A percentile compares a stretch with the other conserved stretches of the same genome.
phyloP scores from a whole-genome alignment of 139 green algal species.

The Mychonastes homosphaera region DNA sequence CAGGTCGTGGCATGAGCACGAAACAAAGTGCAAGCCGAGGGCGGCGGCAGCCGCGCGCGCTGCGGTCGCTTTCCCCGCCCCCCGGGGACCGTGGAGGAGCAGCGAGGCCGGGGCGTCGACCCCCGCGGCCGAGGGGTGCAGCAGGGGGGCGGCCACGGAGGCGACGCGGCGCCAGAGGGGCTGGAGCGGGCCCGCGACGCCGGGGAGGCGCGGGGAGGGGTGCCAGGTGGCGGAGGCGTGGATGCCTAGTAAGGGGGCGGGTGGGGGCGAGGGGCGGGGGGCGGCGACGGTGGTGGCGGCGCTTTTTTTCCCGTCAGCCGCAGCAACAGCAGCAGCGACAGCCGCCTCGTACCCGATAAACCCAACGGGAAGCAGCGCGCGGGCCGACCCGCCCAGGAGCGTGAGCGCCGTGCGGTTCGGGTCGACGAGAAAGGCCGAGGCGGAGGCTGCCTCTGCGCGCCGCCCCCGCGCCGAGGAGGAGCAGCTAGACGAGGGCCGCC shows the following conservation, averaged over 20 bases:
- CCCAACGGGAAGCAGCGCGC: constrained; percentile 11
- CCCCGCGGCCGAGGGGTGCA: constrained; percentile 29
- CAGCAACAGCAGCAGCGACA: background rate
- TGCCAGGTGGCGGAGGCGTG: constrained; percentile 22
- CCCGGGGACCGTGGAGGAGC: constrained; percentile 51
- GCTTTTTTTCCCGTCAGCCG: too few species aligned
- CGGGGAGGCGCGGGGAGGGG: constrained; percentile 2
- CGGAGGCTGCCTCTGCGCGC: background rate
- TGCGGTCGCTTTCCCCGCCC: constrained; percentile 43
- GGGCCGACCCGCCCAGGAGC: constrained; percentile 10
- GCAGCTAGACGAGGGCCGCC: too few species aligned
- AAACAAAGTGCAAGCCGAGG: constrained; percentile 54
- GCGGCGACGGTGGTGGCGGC: too few species aligned
- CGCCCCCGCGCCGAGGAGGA: too few species aligned
- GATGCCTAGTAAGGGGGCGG: constrained; percentile 15
- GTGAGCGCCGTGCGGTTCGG: constrained; percentile 11
- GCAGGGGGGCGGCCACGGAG: constrained; percentile 33
- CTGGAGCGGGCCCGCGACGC: constrained; percentile 24
- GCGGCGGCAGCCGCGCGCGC: constrained; percentile 49
- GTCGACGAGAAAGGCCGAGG: constrained; percentile 9
- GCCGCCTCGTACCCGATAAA: constrained; percentile 14
- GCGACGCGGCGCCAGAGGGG: constrained; percentile 27
- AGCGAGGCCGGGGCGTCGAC: constrained; percentile 35
- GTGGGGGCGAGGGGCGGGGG: too few species aligned
- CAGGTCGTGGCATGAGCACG: constrained; percentile 50